A percentile compares a stretch with the other conserved stretches of the same genome.
phyloP scores from a whole-genome alignment of 2,329 filamentous ascomycete species.

The Hyphodiscus sp. region DNA sequence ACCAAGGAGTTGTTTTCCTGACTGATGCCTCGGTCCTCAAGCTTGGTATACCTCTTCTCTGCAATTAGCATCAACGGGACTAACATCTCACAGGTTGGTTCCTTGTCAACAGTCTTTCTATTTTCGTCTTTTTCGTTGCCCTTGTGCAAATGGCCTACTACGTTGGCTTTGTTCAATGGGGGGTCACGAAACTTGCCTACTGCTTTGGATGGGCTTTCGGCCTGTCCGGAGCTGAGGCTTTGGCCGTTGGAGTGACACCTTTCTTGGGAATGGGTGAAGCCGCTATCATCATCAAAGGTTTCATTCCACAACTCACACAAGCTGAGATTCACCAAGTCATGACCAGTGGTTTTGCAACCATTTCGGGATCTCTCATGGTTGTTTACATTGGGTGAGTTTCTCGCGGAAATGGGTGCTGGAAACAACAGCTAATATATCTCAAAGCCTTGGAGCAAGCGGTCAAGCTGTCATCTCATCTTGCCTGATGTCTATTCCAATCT shows the following conservation, averaged over 20 bases:
- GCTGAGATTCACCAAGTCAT: constrained; percentile 8
- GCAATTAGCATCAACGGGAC: not conserved
- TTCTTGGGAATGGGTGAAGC: constrained; percentile 6
- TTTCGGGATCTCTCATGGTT: constrained; percentile 2
- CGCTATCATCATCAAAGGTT: constrained; percentile 1
- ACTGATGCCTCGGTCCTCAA: not conserved
- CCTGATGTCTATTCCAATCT: constrained; percentile 8
- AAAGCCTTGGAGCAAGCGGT: constrained; percentile 1
- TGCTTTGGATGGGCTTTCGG: constrained; percentile 3
- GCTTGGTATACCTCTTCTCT: not conserved
- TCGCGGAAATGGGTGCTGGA: not conserved
- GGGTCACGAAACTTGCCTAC: constrained; percentile 1
- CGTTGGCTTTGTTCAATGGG: constrained; percentile 3
- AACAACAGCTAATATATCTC: not conserved
- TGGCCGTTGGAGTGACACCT: constrained; percentile 2
- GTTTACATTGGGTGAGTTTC: constrained; percentile 1
- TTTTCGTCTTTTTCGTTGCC: not conserved
- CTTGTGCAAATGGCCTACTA: not conserved
- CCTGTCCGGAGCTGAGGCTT: constrained; percentile 5
- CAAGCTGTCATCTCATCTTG: constrained; percentile 8
- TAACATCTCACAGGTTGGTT: not conserved
- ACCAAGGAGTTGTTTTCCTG: constrained; percentile 1
- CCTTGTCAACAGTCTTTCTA: not conserved
- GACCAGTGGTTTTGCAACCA: constrained; percentile 5
- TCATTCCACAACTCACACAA: constrained; percentile 5